Percentiles rank a stretch among this genome's conserved stretches.
Conservation (phyloP, 768 basidiomycete species). For the Leccinum aurantiacum region DNA sequence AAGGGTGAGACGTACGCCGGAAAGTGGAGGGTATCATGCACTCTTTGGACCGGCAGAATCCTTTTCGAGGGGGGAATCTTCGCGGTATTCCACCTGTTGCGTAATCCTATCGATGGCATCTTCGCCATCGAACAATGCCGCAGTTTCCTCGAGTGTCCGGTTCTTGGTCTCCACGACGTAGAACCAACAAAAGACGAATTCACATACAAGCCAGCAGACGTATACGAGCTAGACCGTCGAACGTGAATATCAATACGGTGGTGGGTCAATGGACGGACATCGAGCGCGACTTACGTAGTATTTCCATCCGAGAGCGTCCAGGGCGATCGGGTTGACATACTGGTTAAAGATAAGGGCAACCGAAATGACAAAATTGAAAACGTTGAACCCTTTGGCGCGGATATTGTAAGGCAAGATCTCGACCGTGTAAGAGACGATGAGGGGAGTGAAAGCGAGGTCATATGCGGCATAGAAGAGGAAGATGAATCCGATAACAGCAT, state of each 20-base stretch:
- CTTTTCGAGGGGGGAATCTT: constrained; percentile 24
- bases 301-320: constrained; percentile 65
- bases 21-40: constrained; percentile 7
- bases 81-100: constrained; percentile 22
- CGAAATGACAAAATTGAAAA: constrained; percentile 80
- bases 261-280: neutral
- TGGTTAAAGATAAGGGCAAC: constrained; percentile 86
- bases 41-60: neutral
- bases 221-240: constrained; percentile 53
- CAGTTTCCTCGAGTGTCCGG: constrained; percentile 79
- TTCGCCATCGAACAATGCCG: constrained; percentile 74
- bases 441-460: constrained; percentile 82
- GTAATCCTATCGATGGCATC: constrained; percentile 43
- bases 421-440: constrained; percentile 83
- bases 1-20: neutral
- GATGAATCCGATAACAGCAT: constrained; percentile 80
- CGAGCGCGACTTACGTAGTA: constrained; percentile 55
- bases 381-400: constrained; percentile 82
- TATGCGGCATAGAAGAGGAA: constrained; percentile 81
- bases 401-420: constrained; percentile 84
- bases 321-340: constrained; percentile 81
- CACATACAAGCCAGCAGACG: constrained; percentile 66
- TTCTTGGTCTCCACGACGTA: constrained; percentile 72
- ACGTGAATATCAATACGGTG: neutral
- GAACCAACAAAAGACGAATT: constrained; percentile 64